A percentile compares a stretch with the other conserved stretches of the same genome.
Evolutionary conservation across 805 yeast species (phyloP).

Genomic region (Candida awuae): DNA sequence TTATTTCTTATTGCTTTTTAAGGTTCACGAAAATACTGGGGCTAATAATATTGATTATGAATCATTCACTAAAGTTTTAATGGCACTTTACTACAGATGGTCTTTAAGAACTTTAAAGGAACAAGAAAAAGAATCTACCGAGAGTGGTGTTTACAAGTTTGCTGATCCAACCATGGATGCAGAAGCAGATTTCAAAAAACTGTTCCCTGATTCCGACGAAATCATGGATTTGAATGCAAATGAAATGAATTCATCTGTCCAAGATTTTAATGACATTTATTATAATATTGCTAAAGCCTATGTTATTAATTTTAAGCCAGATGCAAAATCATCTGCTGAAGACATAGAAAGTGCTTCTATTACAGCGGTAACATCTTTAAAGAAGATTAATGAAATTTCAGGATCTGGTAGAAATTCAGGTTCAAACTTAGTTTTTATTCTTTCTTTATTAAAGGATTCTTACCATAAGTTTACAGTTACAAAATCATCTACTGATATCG

Average conservation of each 20-base stretch:
- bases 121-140: slow-evolving; percentile 54
- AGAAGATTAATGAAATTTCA: slow-evolving; percentile 18
- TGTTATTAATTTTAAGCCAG: slow-evolving; percentile 32
- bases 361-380: slow-evolving; percentile 24
- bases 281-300: slow-evolving; percentile 43
- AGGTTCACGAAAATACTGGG: slow-evolving; percentile 22
- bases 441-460: slow-evolving; percentile 29
- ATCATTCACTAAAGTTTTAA: slow-evolving; percentile 40
- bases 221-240: slow-evolving; percentile 34
- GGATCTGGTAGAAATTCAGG: slow-evolving; percentile 20
- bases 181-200: slow-evolving; percentile 68
- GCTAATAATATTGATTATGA: slow-evolving; percentile 14
- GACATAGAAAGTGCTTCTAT: slow-evolving; percentile 32
- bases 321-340: slow-evolving; percentile 13
- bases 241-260: slow-evolving; percentile 13
- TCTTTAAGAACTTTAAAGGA: slow-evolving; percentile 58
- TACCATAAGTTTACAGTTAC: slow-evolving; percentile 24
- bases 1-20: slow-evolving; percentile 39
- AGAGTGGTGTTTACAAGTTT: slow-evolving; percentile 58
- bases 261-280: slow-evolving; percentile 40
- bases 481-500: slow-evolving; percentile 25
- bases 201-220: slow-evolving; percentile 87
- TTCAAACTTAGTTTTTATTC: slow-evolving; percentile 29
- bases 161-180: slow-evolving; percentile 55
- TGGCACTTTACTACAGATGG: slow-evolving; percentile 73